Conservation (phyloP, 345 rosid species). For the Salix udensis region DNA sequence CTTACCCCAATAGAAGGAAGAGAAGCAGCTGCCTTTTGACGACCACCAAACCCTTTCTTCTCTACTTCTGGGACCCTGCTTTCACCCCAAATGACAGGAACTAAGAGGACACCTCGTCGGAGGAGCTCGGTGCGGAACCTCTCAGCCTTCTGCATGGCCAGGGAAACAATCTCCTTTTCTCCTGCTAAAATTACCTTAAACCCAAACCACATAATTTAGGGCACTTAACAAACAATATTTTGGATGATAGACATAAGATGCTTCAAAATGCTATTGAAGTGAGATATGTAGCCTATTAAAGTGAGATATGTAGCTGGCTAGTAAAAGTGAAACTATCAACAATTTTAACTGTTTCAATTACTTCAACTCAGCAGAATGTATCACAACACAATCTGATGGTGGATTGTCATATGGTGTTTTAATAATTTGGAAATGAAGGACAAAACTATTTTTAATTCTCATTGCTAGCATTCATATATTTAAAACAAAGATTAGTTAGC, state of each 20-base stretch:
- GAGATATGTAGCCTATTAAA: background rate
- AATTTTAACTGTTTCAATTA: background rate
- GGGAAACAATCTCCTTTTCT: conserved; percentile 58
- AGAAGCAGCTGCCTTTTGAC: conserved; percentile 51
- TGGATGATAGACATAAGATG: conserved; percentile 1
- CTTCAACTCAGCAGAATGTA: background rate
- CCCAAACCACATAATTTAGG: conserved; percentile 19
- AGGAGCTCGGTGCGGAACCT: conserved; percentile 87
- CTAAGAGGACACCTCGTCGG: conserved; percentile 76
- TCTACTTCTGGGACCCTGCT: conserved; percentile 47
- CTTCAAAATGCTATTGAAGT: background rate
- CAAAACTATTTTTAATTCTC: background rate
- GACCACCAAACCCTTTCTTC: conserved; percentile 81
- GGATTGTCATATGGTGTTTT: background rate
- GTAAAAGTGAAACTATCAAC: background rate
- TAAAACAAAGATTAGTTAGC: background rate
- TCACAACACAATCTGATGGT: background rate
- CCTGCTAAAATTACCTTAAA: conserved; percentile 86
- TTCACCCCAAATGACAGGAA: conserved; percentile 85
- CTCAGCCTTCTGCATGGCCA: conserved; percentile 73
- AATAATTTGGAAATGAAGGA: background rate
- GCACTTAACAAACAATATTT: background rate
- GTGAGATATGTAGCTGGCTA: background rate
- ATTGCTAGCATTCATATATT: background rate
- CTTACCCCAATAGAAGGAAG: conserved; percentile 91